These are phyloP conservation scores for Sporobolomyces pararoseus DNA, from an alignment of 768 basidiomycete genomes.

Conservation along the genomic window DNA sequence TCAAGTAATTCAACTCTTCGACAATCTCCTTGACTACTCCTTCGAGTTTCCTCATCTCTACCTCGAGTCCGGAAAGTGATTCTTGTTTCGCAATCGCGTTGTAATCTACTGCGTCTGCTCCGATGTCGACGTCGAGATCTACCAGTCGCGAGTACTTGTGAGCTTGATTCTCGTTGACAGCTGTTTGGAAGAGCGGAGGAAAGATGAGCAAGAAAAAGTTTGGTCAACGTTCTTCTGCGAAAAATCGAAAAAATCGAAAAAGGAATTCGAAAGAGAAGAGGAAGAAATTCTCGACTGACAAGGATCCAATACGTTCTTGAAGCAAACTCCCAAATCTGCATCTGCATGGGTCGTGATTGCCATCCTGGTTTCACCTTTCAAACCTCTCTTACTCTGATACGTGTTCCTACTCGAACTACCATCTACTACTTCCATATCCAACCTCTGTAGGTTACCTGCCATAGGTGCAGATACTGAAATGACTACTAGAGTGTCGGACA, in stretches of 20 bases:
- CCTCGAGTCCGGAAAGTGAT: slow-evolving; percentile 88
- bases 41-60: slow-evolving; percentile 97
- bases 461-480: slow-evolving; percentile 85
- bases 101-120: slow-evolving; percentile 97
- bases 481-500: slow-evolving; percentile 80
- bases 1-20: slow-evolving; percentile 88
- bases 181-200: slow-evolving; percentile 50
- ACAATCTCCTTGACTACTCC: slow-evolving; percentile 89
- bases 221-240: too few species aligned
- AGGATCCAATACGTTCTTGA: slow-evolving; percentile 72
- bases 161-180: slow-evolving; percentile 55
- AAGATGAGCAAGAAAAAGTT: too few species aligned
- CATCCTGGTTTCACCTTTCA: slow-evolving; percentile 84
- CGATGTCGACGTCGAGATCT: slow-evolving; percentile 95
- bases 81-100: slow-evolving; percentile 99
- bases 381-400: slow-evolving; percentile 80
- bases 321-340: slow-evolving; percentile 92
- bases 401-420: slow-evolving; percentile 78
- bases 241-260: too few species aligned
- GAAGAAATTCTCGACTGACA: slow-evolving; percentile 55
- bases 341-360: slow-evolving; percentile 90
- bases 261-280: not conserved
- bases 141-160: slow-evolving; percentile 63
- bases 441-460: slow-evolving; percentile 52
- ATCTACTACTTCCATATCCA: slow-evolving; percentile 93